Evolutionary conservation across 805 yeast genomes (phyloP), one percentile per base, ranked within the genome.

Genomic region (Nakazawaea ernobii): DNA sequence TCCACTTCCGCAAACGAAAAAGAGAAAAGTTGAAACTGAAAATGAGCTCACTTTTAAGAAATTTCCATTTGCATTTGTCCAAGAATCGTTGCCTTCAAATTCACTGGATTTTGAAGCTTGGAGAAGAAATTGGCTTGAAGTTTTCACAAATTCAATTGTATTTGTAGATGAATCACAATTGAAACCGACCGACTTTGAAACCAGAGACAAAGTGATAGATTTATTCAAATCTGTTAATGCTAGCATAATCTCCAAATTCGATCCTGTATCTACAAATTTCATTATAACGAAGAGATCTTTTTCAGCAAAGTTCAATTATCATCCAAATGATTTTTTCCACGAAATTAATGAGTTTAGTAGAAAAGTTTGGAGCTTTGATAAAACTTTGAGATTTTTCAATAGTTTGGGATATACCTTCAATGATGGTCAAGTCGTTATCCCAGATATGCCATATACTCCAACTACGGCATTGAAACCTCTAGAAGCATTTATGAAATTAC

Each of bases 351-450:
- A 63, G 15, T 63, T 69, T 39, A 71, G 73, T 51, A 75, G 76
- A 49, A 78, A 78, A 55, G 82, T 77, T 20, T 78, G 84, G 84
- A 79, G 74, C 58, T 75, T 69, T 53, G 81, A 76, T 50, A 78
- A 78, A 59, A 80, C 77, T 20, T 73, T 75, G 52, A 60, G 82
- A 39, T 78, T 78, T 51, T 71, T 78, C 57, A 75, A 74, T 54
- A 71, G 75, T 53, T 62, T 78, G 52, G 65, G 78, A 70, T 45
- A 72, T 59, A 46, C 68, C 42, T 56, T 71, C 24, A 32, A 35
- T 20, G n/a, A 20, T 13, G 14, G 14, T 14, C 8, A 41, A 32
- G 17, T 42, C 10, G 33, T 32, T 10, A 7, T 17, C 13, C 47
- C 47, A 32, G 33, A 38, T 6, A 29, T 44, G 1, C 8, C 14